These are phyloP conservation scores for Megacollybia marginata DNA, from an alignment of 768 basidiomycete genomes.

Conservation along the genomic window DNA sequence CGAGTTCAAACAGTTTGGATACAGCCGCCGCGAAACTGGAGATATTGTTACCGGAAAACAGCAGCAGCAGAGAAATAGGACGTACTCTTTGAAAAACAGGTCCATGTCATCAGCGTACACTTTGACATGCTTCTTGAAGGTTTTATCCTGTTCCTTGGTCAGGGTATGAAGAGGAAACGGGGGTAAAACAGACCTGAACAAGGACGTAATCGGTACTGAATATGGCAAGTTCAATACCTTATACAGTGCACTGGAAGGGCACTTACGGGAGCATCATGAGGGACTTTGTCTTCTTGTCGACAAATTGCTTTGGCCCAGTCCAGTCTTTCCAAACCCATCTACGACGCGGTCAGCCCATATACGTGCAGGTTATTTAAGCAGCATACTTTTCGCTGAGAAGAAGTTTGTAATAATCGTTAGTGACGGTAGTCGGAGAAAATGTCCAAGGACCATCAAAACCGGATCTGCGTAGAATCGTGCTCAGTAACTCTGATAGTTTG, in stretches of 20 bases:
- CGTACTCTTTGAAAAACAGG: slow-evolving; percentile 92
- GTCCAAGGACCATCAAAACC: slow-evolving; percentile 93
- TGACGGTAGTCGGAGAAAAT: slow-evolving; percentile 83
- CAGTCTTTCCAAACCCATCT: slow-evolving; percentile 95
- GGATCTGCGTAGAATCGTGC: slow-evolving; percentile 29
- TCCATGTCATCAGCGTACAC: slow-evolving; percentile 81
- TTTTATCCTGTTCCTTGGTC: slow-evolving; percentile 51
- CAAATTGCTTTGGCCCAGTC: slow-evolving; percentile 87
- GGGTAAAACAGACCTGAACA: slow-evolving; percentile 27
- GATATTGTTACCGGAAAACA: slow-evolving; percentile 4
- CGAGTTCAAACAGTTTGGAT: slow-evolving; percentile 82
- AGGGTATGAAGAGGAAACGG: no score
- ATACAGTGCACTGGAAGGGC: slow-evolving; percentile 21
- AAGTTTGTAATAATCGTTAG: slow-evolving; percentile 82
- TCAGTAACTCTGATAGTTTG: not conserved
- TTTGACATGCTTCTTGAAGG: slow-evolving; percentile 83
- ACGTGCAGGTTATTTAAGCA: not conserved
- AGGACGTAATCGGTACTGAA: slow-evolving; percentile 81
- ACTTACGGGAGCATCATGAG: slow-evolving; percentile 92
- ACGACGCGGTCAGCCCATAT: not conserved
- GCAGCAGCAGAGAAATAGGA: not conserved
- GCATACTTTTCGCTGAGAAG: slow-evolving; percentile 77
- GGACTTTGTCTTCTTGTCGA: slow-evolving; percentile 82
- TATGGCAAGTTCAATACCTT: not conserved
- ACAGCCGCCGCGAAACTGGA: slow-evolving; percentile 77